phyloP scores from a whole-genome alignment of 345 rosid species.

The Aquilaria malaccensis region DNA sequence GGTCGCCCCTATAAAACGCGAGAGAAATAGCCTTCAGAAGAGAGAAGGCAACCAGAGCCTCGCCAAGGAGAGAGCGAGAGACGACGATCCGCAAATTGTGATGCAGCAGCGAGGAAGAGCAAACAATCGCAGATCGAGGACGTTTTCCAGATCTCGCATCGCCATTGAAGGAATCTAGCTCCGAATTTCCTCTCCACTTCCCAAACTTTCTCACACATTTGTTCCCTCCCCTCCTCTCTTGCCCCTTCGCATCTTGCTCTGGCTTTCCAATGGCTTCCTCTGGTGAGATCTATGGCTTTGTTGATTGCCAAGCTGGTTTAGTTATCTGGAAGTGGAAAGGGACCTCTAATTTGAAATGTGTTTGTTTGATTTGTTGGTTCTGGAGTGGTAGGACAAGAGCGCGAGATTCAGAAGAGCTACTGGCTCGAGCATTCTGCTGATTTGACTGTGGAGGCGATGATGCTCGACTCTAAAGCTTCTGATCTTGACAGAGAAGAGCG shows the following conservation, averaged over 20 bases:
- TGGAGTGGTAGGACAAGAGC: conserved; percentile 34
- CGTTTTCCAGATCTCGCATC: conserved; percentile 57
- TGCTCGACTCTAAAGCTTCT: conserved; percentile 82
- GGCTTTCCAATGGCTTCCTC: conserved; percentile 35
- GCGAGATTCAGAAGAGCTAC: conserved; percentile 67
- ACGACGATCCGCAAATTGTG: conserved; percentile 8
- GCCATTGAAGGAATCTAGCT: conserved; percentile 64
- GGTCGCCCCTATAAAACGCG: too few species aligned
- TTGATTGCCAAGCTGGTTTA: neutral
- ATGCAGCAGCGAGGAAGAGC: conserved; percentile 76
- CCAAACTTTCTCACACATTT: neutral
- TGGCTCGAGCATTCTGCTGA: conserved; percentile 72
- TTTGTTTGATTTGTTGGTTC: neutral
- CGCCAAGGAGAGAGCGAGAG: neutral
- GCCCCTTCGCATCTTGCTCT: neutral
- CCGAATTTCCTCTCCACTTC: neutral
- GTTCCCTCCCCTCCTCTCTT: neutral
- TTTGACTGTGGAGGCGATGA: conserved; percentile 76
- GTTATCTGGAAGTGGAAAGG: neutral
- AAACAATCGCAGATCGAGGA: conserved; percentile 64
- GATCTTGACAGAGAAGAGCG: conserved; percentile 95
- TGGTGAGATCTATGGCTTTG: conserved; percentile 21
- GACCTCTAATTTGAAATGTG: neutral
- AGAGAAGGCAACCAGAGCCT: neutral
- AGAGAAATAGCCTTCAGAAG: neutral